These are phyloP conservation scores for Rubia tinctorum DNA, from an alignment of 305 asterid genomes.

Conservation along the genomic window DNA sequence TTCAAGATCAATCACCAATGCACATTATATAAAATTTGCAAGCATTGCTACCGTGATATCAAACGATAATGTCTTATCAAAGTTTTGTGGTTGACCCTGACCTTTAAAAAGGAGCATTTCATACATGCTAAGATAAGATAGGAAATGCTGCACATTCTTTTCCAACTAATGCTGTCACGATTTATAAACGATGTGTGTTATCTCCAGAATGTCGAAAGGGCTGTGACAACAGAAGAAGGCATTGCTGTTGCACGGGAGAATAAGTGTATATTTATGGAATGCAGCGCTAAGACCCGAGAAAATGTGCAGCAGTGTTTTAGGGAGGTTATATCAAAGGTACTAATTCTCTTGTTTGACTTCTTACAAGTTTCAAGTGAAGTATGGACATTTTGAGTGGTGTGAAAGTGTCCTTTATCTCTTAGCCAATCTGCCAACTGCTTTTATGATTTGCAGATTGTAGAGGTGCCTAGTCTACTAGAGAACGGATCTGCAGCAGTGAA, in stretches of 20 bases:
- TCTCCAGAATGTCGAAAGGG: slow-evolving; percentile 77
- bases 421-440: slow-evolving; percentile 5
- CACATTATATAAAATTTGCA: too few species aligned
- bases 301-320: slow-evolving; percentile 75
- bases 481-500: slow-evolving; percentile 74
- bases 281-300: slow-evolving; percentile 83
- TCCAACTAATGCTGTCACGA: background rate
- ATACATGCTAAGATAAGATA: background rate
- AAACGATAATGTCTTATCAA: background rate
- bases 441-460: slow-evolving; percentile 50
- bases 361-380: background rate
- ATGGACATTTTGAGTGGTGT: background rate
- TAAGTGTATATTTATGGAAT: slow-evolving; percentile 63
- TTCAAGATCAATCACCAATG: background rate
- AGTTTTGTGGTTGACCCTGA: background rate
- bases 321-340: slow-evolving; percentile 70
- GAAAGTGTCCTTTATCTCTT: background rate
- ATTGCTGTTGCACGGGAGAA: slow-evolving; percentile 66
- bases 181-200: background rate
- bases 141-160: background rate
- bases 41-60: too few species aligned
- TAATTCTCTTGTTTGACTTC: background rate
- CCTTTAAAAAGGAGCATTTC: background rate
- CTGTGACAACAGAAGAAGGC: slow-evolving; percentile 75
- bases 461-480: slow-evolving; percentile 72